Evolutionary conservation across 2,329 filamentous ascomycete species (phyloP).

Genomic region (Colletotrichum sp.): DNA sequence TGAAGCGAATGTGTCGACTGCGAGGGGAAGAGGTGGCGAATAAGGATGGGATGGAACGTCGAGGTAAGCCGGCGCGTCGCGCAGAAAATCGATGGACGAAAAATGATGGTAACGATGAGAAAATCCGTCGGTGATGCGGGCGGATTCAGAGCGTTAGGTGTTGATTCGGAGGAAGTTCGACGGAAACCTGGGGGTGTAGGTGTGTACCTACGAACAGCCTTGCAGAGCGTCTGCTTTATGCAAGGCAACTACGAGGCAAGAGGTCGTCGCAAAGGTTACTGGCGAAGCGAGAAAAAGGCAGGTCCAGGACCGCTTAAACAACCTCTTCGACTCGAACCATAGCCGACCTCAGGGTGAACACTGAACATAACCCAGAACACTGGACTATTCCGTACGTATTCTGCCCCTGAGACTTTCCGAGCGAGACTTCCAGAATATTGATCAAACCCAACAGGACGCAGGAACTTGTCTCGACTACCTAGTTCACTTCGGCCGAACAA

Average conservation of each 20-base stretch:
- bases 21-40: background rate
- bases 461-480: background rate
- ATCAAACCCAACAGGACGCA: background rate
- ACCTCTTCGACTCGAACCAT: background rate
- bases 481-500: background rate
- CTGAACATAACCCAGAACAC: background rate
- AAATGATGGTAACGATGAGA: background rate
- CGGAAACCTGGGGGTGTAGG: background rate
- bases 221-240: background rate
- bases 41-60: background rate
- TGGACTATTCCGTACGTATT: background rate
- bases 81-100: background rate
- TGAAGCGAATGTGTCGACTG: background rate
- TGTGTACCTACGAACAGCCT: background rate
- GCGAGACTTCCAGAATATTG: background rate
- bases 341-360: background rate
- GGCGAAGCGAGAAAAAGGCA: background rate
- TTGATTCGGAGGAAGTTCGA: background rate
- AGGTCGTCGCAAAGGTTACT: background rate
- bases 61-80: background rate
- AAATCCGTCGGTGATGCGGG: background rate
- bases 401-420: background rate
- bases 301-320: background rate
- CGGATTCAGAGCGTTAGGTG: background rate
- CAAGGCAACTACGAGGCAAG: background rate